Evolutionary conservation across 257 asterid genomes (phyloP).

Genomic region (Gynochthodes officinalis): DNA sequence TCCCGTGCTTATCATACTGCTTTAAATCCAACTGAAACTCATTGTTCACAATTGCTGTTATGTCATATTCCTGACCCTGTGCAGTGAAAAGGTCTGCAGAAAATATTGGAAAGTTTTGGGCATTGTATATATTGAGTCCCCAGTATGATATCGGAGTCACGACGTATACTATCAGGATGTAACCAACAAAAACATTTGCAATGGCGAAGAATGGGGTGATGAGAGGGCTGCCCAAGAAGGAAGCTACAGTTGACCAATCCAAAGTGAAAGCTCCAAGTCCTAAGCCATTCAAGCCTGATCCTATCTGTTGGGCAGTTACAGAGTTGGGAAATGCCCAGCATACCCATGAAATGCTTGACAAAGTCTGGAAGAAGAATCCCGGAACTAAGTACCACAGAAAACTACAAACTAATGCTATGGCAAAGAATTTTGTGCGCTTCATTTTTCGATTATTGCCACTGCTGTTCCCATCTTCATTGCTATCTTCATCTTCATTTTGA

Average conservation of each 20-base stretch:
- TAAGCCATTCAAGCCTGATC: slow-evolving; percentile 66
- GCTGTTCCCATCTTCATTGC: slow-evolving; percentile 15
- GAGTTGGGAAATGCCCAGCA: slow-evolving; percentile 78
- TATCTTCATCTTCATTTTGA: slow-evolving; percentile 39
- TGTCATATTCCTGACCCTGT: slow-evolving; percentile 49
- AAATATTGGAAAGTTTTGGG: slow-evolving; percentile 54
- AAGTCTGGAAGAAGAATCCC: slow-evolving; percentile 56
- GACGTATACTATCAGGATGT: slow-evolving; percentile 41
- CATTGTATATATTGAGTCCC: slow-evolving; percentile 62
- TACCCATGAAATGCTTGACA: slow-evolving; percentile 71
- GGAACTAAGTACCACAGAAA: slow-evolving; percentile 68
- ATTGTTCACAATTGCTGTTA: slow-evolving; percentile 41
- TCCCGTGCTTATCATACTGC: slow-evolving; percentile 55
- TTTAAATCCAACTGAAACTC: slow-evolving; percentile 44
- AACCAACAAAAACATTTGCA: slow-evolving; percentile 61
- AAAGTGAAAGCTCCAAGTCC: slow-evolving; percentile 67
- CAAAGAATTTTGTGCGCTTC: slow-evolving; percentile 62
- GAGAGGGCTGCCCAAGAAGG: slow-evolving; percentile 73
- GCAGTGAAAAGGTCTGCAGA: slow-evolving; percentile 54
- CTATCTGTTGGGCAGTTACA: slow-evolving; percentile 74
- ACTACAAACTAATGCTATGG: slow-evolving; percentile 58
- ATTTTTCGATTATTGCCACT: slow-evolving; percentile 18
- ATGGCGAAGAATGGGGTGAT: slow-evolving; percentile 76
- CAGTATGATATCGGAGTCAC: slow-evolving; percentile 69
- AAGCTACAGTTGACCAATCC: slow-evolving; percentile 69